Evolutionary conservation across 1,284 basidiomycete species (phyloP).

Genomic region (Lentinus polychrous): DNA sequence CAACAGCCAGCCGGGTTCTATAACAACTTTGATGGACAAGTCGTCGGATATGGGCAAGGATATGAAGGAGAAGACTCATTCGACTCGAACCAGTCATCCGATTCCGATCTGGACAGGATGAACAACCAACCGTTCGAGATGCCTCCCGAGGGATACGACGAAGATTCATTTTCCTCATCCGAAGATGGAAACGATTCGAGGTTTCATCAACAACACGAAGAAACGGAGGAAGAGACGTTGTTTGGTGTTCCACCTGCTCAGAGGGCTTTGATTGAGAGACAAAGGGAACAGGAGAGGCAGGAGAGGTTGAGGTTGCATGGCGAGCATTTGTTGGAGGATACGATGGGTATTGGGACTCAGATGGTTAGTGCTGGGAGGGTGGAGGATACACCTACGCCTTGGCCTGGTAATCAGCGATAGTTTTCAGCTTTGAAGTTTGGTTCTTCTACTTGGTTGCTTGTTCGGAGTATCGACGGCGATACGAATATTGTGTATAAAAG

Average conservation of each 20-base stretch:
- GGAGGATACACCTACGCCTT: slow-evolving; percentile 61
- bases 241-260: slow-evolving; percentile 58
- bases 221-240: slow-evolving; percentile 53
- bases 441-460: too few relatives aligned
- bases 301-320: slow-evolving; percentile 44
- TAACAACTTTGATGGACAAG: too few relatives aligned
- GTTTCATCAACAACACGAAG: slow-evolving; percentile 9
- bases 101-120: slow-evolving; percentile 22
- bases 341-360: slow-evolving; percentile 49
- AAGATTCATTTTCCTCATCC: slow-evolving; percentile 34
- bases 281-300: slow-evolving; percentile 7
- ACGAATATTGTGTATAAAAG: too few relatives aligned
- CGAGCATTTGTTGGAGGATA: slow-evolving; percentile 54
- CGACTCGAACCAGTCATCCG: slow-evolving; percentile 21
- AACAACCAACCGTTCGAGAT: slow-evolving; percentile 18
- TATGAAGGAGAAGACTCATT: too few relatives aligned
- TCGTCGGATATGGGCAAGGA: too few relatives aligned
- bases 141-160: slow-evolving; percentile 25
- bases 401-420: slow-evolving; percentile 8
- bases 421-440: too few relatives aligned
- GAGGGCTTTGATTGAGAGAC: slow-evolving; percentile 24
- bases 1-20: slow-evolving; percentile 36
- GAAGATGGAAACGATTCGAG: slow-evolving; percentile 21
- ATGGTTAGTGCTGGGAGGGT: slow-evolving; percentile 39
- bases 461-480: too few relatives aligned